These are phyloP conservation scores for Pseudoperonospora humuli DNA, from an alignment of 352 stramenopile species.

Conservation along the genomic window DNA sequence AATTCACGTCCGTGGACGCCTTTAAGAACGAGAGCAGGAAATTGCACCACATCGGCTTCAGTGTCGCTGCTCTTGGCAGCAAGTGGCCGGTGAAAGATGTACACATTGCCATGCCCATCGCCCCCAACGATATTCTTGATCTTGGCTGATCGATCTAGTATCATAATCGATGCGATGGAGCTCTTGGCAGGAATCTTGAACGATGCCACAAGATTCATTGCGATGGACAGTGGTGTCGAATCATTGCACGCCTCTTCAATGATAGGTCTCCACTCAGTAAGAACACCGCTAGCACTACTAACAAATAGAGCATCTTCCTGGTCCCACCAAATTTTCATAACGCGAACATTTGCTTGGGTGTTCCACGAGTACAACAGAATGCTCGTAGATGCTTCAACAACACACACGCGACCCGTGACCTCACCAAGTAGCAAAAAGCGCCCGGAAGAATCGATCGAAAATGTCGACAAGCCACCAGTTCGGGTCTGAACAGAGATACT, in stretches of 20 bases:
- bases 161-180: slow-evolving; percentile 37
- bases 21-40: slow-evolving; percentile 33
- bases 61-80: background rate
- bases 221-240: slow-evolving; percentile 1
- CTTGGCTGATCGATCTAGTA: slow-evolving; percentile 27
- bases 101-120: slow-evolving; percentile 67
- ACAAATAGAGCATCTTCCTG: slow-evolving; percentile 44
- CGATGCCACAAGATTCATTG: slow-evolving; percentile 31
- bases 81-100: slow-evolving; percentile 42
- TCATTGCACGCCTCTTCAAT: slow-evolving; percentile 1
- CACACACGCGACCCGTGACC: slow-evolving; percentile 32
- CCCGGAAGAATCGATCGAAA: slow-evolving; percentile 26
- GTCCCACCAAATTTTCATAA: slow-evolving; percentile 75
- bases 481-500: slow-evolving; percentile 7
- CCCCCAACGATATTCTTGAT: slow-evolving; percentile 59
- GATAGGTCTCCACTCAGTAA: slow-evolving; percentile 51
- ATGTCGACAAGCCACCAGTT: slow-evolving; percentile 32
- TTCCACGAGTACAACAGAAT: slow-evolving; percentile 34
- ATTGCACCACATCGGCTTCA: background rate
- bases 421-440: slow-evolving; percentile 51
- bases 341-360: slow-evolving; percentile 35
- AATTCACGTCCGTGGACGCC: slow-evolving; percentile 58
- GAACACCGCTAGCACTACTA: slow-evolving; percentile 43
- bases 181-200: slow-evolving; percentile 59
- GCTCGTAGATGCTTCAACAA: slow-evolving; percentile 38